Evolutionary conservation across 176 grass and related monocot species (phyloP), one percentile per base, ranked within the genome.

Genomic region (Elaeis guineensis): DNA sequence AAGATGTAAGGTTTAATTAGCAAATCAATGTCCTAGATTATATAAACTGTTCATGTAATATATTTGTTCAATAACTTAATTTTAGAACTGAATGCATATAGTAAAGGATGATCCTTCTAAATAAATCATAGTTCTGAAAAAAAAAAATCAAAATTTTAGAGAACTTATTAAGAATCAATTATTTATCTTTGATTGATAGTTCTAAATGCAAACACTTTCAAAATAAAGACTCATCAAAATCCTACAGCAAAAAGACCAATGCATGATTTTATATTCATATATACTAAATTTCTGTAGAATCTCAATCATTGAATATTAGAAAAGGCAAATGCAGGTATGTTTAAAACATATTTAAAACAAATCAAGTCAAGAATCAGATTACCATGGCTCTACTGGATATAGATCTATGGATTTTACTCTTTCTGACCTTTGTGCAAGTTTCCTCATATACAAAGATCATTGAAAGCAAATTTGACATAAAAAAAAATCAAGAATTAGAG

Each of bases 311-410:
- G 15, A 68, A 55, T 55, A 28, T 28, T 28, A 28, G 25, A 35
- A 35, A 35, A 35, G 5, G 7, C 5, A 35, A 8, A 35, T 35
- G 32, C 32, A 35, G 8, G 5, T 35, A 9, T 4, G 6, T 35
- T 35, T 35, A 67, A 65, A 71, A 72, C n/a, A n/a, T n/a, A n/a
- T n/a, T n/a, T n/a, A n/a, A n/a, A n/a, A n/a, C n/a, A n/a, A n/a
- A n/a, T n/a, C 4, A 1, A 20, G 26, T 35, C 65, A 35, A 35
- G 3, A 62, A 53, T 69, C 68, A 74, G 32, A 61, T 85, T 69
- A 82, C 93, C 93, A 98, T 98, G 93, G 93, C 73, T 98, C 93
- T 2, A 82, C 79, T n/a, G 93, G 93, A 65, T 98, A 87, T 25
- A 92, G 82, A 86, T 98, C 93, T 69, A 98, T 87, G 8, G 93